Base-by-base conservation (phyloP, 768 basidiomycete genomes). In the Kwoniella sp. region DNA sequence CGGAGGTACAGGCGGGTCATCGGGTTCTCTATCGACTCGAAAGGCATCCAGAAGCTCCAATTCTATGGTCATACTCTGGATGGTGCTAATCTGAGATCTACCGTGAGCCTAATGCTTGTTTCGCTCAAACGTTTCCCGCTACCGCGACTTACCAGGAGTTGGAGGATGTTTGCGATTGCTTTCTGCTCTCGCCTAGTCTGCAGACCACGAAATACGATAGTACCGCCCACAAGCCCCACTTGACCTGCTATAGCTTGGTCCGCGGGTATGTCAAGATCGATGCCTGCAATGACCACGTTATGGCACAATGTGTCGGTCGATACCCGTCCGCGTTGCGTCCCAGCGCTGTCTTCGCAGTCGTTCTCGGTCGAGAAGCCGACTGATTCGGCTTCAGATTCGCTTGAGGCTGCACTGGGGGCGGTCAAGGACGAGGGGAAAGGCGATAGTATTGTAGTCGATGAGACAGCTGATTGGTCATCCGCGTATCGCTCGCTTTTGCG, bases 31-130 rank as follows among this genome's bases (percentile, higher is more conserved):
- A 1, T 60, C 60, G 6, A 70, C 44, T 12, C 61, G 53, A 28
- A 67, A 67, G 3, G 59, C 49, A 37, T 70, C 63, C 0, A 64
- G 50, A 2, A 70, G 42, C 1, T 61, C 60, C 20, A 70, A 57
- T 42, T 70, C 68, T n/a, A 67, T 36, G 9, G 20, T 31, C 56
- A 67, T 60, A 9, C 46, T 51, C 33, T 67, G 62, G 14, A 70
- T 56, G 7, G 63, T 59, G 31, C 57, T 67, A 8, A 70, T 29
- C 68, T 70, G 38, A 40, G 27, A n/a, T n/a, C 23, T 17, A 29
- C 14, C 41, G n/a, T 29, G 5, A n/a, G n/a, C n/a, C n/a, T n/a
- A n/a, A n/a, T n/a, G n/a, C n/a, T n/a, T n/a, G n/a, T n/a, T n/a
- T n/a, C n/a, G n/a, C n/a, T n/a, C n/a, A n/a, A n/a, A n/a, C n/a